Conservation (phyloP, 2,329 filamentous ascomycete genomes). For the Ceratocystis variospora region DNA sequence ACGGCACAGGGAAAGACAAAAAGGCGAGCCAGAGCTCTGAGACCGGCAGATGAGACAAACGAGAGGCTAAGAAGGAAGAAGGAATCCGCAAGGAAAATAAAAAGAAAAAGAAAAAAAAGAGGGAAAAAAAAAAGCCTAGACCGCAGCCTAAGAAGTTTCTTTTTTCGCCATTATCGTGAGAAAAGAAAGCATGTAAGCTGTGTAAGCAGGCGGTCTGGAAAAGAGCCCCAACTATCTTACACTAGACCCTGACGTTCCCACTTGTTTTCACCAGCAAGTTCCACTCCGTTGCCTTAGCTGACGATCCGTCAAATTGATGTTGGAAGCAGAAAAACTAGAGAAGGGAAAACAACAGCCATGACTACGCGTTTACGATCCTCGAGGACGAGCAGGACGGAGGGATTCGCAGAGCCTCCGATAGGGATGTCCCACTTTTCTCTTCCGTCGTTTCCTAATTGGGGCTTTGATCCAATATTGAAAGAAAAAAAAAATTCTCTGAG, state of each 20-base stretch:
- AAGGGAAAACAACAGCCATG: background rate
- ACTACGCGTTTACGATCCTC: too few relatives aligned
- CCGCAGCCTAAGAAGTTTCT: background rate
- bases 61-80: background rate
- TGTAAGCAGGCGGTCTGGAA: background rate
- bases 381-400: background rate
- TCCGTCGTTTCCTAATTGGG: background rate
- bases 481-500: too few relatives aligned
- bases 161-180: too few relatives aligned
- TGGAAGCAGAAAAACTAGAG: background rate
- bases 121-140: background rate
- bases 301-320: background rate
- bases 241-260: background rate
- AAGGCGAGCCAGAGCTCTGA: background rate
- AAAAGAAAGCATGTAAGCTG: too few relatives aligned
- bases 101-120: background rate
- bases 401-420: conserved; percentile 2
- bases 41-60: background rate
- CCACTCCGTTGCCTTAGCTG: conserved; percentile 5
- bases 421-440: background rate
- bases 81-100: background rate
- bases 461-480: background rate
- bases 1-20: background rate
- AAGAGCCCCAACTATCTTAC: conserved; percentile 6
- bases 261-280: conserved; percentile 6